phyloP scores from a whole-genome alignment of 2,329 filamentous ascomycete genomes.

The Colletotrichum tamarilloi region DNA sequence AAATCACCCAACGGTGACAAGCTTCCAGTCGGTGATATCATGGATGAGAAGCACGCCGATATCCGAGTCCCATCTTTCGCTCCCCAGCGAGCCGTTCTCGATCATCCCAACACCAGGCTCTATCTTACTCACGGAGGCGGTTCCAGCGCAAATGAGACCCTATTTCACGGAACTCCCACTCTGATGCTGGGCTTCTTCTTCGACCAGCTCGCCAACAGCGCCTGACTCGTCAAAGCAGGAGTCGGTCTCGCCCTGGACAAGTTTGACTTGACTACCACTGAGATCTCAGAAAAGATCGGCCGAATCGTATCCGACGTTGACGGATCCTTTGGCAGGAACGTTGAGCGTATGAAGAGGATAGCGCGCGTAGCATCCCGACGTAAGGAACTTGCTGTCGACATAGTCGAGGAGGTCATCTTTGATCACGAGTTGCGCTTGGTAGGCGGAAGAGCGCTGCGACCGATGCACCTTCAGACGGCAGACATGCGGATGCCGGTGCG shows the following conservation, averaged over 20 bases:
- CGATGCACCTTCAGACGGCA: conserved; percentile 57
- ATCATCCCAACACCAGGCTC: conserved; percentile 45
- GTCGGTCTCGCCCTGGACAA: conserved; percentile 51
- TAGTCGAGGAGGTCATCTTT: conserved; percentile 54
- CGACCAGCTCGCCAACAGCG: conserved; percentile 53
- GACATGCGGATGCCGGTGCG: conserved; percentile 50
- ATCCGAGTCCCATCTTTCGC: conserved; percentile 49
- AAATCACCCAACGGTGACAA: background rate
- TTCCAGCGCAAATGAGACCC: conserved; percentile 53
- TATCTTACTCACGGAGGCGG: conserved; percentile 56
- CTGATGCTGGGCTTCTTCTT: conserved; percentile 52
- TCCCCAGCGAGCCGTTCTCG: conserved; percentile 53
- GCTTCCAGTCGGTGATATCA: conserved; percentile 39
- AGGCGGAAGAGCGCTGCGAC: conserved; percentile 40
- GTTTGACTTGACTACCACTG: conserved; percentile 44
- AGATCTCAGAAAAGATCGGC: conserved; percentile 44
- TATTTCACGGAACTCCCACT: conserved; percentile 51
- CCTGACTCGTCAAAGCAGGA: conserved; percentile 48
- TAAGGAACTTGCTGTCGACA: conserved; percentile 51
- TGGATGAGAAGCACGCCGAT: conserved; percentile 43
- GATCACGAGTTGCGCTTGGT: conserved; percentile 48
- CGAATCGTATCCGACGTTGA: conserved; percentile 43
- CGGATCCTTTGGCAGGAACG: conserved; percentile 46
- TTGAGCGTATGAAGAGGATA: conserved; percentile 50
- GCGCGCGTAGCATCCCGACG: conserved; percentile 48